These are phyloP conservation scores for Trichosporon ovoides DNA, from an alignment of 1,284 basidiomycete species.

Conservation along the genomic window DNA sequence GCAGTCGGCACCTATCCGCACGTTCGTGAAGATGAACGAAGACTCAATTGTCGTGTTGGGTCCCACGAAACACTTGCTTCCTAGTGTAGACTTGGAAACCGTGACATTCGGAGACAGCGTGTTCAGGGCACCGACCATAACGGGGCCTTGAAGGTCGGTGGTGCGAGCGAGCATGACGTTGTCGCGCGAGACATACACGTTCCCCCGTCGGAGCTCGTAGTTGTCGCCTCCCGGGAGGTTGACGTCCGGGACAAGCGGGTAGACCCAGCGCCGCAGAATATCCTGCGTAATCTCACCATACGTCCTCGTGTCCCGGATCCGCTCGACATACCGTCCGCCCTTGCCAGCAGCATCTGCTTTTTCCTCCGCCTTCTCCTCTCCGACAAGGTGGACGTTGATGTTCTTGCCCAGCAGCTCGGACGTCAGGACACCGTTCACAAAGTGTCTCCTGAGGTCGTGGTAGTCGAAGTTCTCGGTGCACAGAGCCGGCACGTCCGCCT, in stretches of 20 bases:
- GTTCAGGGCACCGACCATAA: constrained; percentile 37
- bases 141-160: constrained; percentile 38
- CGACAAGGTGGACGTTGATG: constrained; percentile 80
- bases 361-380: constrained; percentile 33
- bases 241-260: constrained; percentile 89
- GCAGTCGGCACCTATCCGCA: constrained; percentile 67
- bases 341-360: constrained; percentile 12
- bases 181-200: constrained; percentile 76
- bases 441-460: constrained; percentile 81
- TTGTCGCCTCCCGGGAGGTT: constrained; percentile 74
- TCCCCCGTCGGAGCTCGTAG: constrained; percentile 77
- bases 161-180: constrained; percentile 71
- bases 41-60: constrained; percentile 62
- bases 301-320: constrained; percentile 80
- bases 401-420: constrained; percentile 94
- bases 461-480: constrained; percentile 99
- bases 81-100: constrained; percentile 60
- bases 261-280: constrained; percentile 85
- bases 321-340: constrained; percentile 73
- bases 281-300: constrained; percentile 90
- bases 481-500: constrained; percentile 69
- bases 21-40: constrained; percentile 78
- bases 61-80: constrained; percentile 76
- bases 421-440: constrained; percentile 92
- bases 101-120: constrained; percentile 38